Percentiles rank a stretch among this genome's conserved stretches.
These are phyloP conservation scores for Saururus chinensis DNA, from an alignment of 164 flowering plant species.

Conservation along the genomic window DNA sequence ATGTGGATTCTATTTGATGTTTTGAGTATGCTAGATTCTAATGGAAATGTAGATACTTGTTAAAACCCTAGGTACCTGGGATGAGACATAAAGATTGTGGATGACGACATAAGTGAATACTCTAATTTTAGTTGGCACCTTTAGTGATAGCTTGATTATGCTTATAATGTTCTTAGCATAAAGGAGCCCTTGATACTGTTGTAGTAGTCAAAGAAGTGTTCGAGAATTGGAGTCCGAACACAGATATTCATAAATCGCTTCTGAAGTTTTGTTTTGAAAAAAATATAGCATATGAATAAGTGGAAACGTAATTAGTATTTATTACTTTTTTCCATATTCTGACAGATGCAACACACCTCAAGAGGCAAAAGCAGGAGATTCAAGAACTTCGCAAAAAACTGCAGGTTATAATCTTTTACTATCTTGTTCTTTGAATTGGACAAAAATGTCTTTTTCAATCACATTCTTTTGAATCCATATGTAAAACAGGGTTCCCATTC, in stretches of 20 bases:
- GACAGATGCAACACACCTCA: slow-evolving; percentile 87
- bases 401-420: slow-evolving; percentile 38
- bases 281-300: too few relatives aligned
- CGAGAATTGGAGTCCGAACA: neutral
- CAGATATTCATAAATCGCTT: neutral
- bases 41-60: too few relatives aligned
- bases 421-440: neutral
- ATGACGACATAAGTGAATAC: too few relatives aligned
- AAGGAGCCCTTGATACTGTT: neutral
- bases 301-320: too few relatives aligned
- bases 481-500: slow-evolving; percentile 71
- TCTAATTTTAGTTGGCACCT: neutral
- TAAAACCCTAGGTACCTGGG: too few relatives aligned
- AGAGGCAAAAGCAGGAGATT: slow-evolving; percentile 87
- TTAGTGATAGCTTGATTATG: neutral
- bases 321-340: slow-evolving; percentile 39
- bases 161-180: too few relatives aligned
- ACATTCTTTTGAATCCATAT: neutral
- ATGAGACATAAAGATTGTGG: too few relatives aligned
- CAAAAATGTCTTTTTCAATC: neutral
- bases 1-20: too few relatives aligned
- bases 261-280: too few relatives aligned
- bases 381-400: slow-evolving; percentile 80
- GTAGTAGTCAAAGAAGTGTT: neutral
- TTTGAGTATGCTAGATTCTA: too few relatives aligned